Evolutionary conservation across 2,329 filamentous ascomycete species (phyloP).

Genomic region (Cordyceps farinosa): DNA sequence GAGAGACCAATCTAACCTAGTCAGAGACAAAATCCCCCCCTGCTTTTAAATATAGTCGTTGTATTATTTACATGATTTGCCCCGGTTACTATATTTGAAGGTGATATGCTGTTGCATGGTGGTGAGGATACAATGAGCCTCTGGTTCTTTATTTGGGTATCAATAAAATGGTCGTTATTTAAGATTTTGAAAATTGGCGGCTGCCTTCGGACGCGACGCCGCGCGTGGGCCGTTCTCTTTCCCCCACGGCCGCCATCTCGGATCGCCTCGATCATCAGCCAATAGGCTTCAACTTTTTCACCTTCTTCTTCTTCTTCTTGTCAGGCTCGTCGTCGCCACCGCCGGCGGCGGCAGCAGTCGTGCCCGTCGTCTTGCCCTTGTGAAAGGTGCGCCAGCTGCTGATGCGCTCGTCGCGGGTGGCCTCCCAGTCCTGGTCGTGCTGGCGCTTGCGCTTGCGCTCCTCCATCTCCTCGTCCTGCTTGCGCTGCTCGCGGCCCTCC

Average conservation of each 20-base stretch:
- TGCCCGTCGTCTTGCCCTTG: constrained; percentile 58
- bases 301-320: constrained; percentile 64
- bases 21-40: constrained; percentile 12
- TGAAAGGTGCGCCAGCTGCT: constrained; percentile 92
- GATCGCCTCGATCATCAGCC: constrained; percentile 36
- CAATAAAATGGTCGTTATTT: neutral
- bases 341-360: neutral
- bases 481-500: constrained; percentile 83
- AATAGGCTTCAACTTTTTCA: constrained; percentile 68
- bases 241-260: too few species aligned
- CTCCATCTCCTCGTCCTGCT: constrained; percentile 80
- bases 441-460: constrained; percentile 81
- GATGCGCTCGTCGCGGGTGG: constrained; percentile 84
- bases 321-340: constrained; percentile 28
- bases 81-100: too few species aligned
- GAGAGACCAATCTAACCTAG: constrained; percentile 8
- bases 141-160: constrained; percentile 11
- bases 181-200: neutral
- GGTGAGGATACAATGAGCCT: neutral
- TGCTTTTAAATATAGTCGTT: neutral
- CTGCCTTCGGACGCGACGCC: neutral
- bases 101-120: neutral
- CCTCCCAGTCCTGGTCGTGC: constrained; percentile 93
- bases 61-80: neutral
- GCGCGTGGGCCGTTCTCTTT: too few species aligned